These are phyloP conservation scores for Buxus sempervirens DNA, from an alignment of 164 flowering plant species.

Conservation along the genomic window DNA sequence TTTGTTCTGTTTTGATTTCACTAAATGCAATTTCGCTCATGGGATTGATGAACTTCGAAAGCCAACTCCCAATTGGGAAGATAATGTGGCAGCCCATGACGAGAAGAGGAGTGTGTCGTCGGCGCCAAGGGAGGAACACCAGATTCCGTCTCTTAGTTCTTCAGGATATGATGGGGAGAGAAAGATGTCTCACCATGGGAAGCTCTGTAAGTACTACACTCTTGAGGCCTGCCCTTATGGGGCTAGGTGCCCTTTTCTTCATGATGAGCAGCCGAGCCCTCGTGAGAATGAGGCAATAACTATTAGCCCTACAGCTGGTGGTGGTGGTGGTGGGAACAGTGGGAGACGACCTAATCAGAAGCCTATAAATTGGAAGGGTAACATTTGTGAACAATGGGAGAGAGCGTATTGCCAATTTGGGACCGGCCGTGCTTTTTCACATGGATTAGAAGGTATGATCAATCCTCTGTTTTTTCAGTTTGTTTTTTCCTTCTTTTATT, in stretches of 20 bases:
- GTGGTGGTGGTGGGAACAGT: constrained; percentile 47
- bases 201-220: constrained; percentile 94
- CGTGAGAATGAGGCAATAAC: constrained; percentile 97
- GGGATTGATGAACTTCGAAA: constrained; percentile 84
- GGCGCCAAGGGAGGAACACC: constrained; percentile 83
- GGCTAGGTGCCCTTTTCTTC: constrained; percentile 83
- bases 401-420: constrained; percentile 95
- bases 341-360: constrained; percentile 46
- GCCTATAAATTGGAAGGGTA: constrained; percentile 98
- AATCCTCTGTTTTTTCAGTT: not conserved
- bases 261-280: constrained; percentile 87
- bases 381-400: constrained; percentile 99
- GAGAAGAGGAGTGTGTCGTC: constrained; percentile 41
- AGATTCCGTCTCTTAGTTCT: constrained; percentile 72
- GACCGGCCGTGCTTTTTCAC: constrained; percentile 95
- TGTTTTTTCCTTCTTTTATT: not conserved
- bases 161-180: constrained; percentile 44
- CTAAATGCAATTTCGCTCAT: constrained; percentile 95
- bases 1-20: too few relatives aligned
- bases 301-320: constrained; percentile 66
- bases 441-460: constrained; percentile 78
- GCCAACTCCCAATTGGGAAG: constrained; percentile 98
- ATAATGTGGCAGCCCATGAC: constrained; percentile 82
- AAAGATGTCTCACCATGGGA: constrained; percentile 79
- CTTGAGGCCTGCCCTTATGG: constrained; percentile 99